Conservation (phyloP, 768 basidiomycete genomes). For the Suillus sp. region DNA sequence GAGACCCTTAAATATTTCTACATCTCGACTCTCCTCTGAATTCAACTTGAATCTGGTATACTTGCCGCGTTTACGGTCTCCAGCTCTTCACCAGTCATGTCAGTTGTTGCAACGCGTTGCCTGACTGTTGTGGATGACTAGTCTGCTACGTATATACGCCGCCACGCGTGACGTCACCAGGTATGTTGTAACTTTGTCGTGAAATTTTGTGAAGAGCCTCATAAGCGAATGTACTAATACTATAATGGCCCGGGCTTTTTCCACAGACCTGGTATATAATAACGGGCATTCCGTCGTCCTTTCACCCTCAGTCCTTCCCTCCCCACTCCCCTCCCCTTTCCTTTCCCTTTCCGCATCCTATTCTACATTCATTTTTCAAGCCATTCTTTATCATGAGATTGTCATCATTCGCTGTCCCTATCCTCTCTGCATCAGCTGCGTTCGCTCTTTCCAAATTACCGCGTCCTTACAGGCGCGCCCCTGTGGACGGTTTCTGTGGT, state of each 20-base stretch:
- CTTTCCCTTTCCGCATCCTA: neutral
- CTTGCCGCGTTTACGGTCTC: neutral
- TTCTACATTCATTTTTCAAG: slow-evolving; percentile 10
- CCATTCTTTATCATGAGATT: slow-evolving; percentile 23
- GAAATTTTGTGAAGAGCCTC: slow-evolving; percentile 5
- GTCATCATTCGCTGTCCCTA: slow-evolving; percentile 18
- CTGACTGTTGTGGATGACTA: neutral
- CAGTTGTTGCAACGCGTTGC: neutral
- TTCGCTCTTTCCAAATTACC: slow-evolving; percentile 19
- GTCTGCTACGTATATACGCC: neutral
- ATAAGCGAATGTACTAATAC: slow-evolving; percentile 3
- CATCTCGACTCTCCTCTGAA: no score
- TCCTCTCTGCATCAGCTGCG: slow-evolving; percentile 19
- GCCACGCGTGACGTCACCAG: neutral
- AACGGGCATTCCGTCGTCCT: slow-evolving; percentile 3
- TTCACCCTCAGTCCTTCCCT: neutral
- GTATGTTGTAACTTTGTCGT: slow-evolving; percentile 2
- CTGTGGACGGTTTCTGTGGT: slow-evolving; percentile 19
- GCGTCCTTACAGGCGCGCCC: slow-evolving; percentile 13
- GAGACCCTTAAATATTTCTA: no score
- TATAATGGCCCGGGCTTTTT: neutral
- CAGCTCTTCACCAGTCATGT: neutral
- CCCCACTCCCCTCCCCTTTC: neutral
- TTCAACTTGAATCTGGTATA: neutral
- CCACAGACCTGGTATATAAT: slow-evolving; percentile 4